Evolutionary conservation across 495 filamentous ascomycete genomes (phyloP), one percentile per base, ranked within the genome.

Genomic region (Tuber melanosporum): DNA sequence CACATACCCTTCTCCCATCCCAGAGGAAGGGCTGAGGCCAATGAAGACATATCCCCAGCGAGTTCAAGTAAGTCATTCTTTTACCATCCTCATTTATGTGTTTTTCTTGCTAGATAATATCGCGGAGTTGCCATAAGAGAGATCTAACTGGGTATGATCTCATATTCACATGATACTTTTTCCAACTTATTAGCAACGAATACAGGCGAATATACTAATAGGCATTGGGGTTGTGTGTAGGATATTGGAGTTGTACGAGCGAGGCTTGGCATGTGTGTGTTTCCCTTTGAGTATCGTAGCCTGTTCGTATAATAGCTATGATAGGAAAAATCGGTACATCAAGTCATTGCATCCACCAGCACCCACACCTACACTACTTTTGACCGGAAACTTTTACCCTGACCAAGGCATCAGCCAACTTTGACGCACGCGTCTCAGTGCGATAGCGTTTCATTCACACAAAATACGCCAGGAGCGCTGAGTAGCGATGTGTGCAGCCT

Each of bases 401-500:
- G 39, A 41, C 39, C 39, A 41, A 41, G 39, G 39, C 39, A 2
- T 3, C 4, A 5, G 39, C 4, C 39, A 41, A 41, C 39, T 41
- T 5, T 41, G 39, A 41, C 4, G 39, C 4, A 41, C 39, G 3
- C 39, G 39, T 5, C 4, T 41, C 4, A 85, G 85, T 82, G 89
- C 89, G 83, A 84, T 85, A 52, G 88, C 88, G 22, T 82, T 82
- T 72, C 76, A 19, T 84, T 87, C 42, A 86, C 85, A n/a, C 85
- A 88, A 26, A 83, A 83, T 26, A 87, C 84, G 78, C 84, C 84
- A 66, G 85, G 93, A 83, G 91, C 93, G 88, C 88, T 95, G 49
- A 87, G 85, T 74, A 92, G 92, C 78, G 91, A 93, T 85, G 90
- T 92, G 76, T 96, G 94, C 94, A 92, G 91, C 94, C 94, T 85